Evolutionary conservation across 352 stramenopile species (phyloP), one percentile per base, ranked within the genome.

Genomic region (Phytophthora colocasiae): DNA sequence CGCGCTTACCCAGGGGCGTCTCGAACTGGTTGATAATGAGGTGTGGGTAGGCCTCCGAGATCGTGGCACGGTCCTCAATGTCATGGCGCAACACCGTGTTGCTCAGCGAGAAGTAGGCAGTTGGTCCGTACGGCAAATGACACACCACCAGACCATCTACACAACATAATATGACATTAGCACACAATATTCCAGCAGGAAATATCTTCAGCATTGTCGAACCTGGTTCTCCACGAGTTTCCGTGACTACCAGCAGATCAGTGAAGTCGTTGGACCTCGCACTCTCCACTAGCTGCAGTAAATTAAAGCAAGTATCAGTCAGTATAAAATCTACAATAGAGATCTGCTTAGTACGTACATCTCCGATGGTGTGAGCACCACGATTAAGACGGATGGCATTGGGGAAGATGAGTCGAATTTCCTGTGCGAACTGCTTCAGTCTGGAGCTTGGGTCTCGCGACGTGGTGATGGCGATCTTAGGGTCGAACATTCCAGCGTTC

Each of bases 391-490:
- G 81, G 41, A 98, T 97, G 17, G 97, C 95, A 75, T 99, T 99
- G 24, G 98, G 98, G 72, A 99, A 96, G 48, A 99, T 94, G 27
- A 98, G 81, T 31, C 98, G 98, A 44, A 99, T 87, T 87, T 99
- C 98, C 87, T 99, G 99, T n/a, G 97, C 91, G 78, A 99, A 99
- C 83, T 99, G 97, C 76, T 99, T 99, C 27, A 99, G 87, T 12
- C 98, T 94, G 47, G 91, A 97, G 54, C 87, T 98, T 27, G 98
- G 98, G 73, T 99, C 93, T 36, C 97, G 96, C 46, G 93, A 99
- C 40, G 98, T 99, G 7, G 97, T 99, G 31, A 99, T 95, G 62
- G 97, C 99, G 39, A 99, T 90, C 61, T 98, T 98, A 32, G 98
- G 98, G 77, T 99, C 97, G 50, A 96, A 92, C 71, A 98, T 93